Conservation (phyloP, 352 stramenopile genomes). For the Phytophthora sansomeana region DNA sequence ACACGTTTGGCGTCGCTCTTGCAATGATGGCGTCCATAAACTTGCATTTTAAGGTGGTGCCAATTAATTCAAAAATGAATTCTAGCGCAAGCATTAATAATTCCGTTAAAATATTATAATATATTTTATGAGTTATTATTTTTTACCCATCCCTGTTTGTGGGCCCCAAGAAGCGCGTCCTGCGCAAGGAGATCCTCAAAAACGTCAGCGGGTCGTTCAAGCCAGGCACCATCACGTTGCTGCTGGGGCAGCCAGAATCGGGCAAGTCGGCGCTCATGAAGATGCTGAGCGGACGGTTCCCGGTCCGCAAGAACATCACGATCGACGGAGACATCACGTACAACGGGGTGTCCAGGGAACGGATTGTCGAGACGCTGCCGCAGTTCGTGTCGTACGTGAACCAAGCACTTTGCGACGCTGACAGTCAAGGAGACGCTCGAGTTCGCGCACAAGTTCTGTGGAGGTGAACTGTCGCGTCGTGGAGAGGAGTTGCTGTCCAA, state of each 20-base stretch:
- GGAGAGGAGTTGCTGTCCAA: constrained; percentile 50
- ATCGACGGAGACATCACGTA: constrained; percentile 37
- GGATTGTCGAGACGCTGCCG: constrained; percentile 23
- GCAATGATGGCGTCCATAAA: too few relatives aligned
- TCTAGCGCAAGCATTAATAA: too few relatives aligned
- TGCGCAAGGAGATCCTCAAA: constrained; percentile 34
- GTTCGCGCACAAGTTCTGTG: constrained; percentile 79
- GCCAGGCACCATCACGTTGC: constrained; percentile 41
- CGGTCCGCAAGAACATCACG: constrained; percentile 24
- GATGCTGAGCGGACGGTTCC: constrained; percentile 32
- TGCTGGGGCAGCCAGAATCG: constrained; percentile 40
- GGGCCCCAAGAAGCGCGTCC: background rate
- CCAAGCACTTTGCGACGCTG: constrained; percentile 36
- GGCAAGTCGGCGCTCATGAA: constrained; percentile 38
- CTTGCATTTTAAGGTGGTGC: too few relatives aligned
- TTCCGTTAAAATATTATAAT: too few relatives aligned
- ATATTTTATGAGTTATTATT: too few relatives aligned
- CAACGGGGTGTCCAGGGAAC: constrained; percentile 27
- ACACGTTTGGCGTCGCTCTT: too few relatives aligned
- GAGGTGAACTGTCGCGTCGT: constrained; percentile 32
- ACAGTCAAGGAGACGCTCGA: constrained; percentile 48
- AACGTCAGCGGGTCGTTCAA: constrained; percentile 33
- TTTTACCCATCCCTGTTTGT: too few relatives aligned
- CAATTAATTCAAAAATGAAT: too few relatives aligned
- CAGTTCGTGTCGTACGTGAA: constrained; percentile 43